A percentile compares a stretch with the other conserved stretches of the same genome.
These are phyloP conservation scores for Colletotrichum magnum DNA, from an alignment of 2,329 filamentous ascomycete genomes.

Conservation along the genomic window DNA sequence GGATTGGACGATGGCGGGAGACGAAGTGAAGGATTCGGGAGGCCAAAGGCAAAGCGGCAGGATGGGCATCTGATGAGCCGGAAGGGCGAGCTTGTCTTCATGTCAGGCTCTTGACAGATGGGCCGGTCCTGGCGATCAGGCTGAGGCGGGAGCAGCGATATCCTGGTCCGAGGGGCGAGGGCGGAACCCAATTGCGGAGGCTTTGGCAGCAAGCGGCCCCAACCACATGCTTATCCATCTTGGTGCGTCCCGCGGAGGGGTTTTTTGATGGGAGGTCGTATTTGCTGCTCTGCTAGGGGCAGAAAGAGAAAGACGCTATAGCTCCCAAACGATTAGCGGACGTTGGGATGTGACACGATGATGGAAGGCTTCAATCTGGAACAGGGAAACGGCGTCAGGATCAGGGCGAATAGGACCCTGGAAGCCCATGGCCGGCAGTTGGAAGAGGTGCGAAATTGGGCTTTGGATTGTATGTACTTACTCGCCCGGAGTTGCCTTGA, in stretches of 20 bases:
- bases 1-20: background rate
- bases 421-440: constrained; percentile 26
- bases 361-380: constrained; percentile 25
- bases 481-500: constrained; percentile 22
- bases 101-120: constrained; percentile 23
- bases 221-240: background rate
- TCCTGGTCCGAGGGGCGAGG: constrained; percentile 21
- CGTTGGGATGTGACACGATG: constrained; percentile 16
- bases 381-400: constrained; percentile 17
- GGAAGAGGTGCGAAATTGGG: constrained; percentile 14
- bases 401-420: constrained; percentile 6
- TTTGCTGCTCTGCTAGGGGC: no score
- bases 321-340: background rate
- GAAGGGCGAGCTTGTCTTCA: constrained; percentile 10
- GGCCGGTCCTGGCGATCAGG: constrained; percentile 36
- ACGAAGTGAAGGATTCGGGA: no score
- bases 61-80: constrained; percentile 17
- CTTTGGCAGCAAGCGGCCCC: constrained; percentile 23
- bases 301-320: background rate
- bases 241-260: background rate
- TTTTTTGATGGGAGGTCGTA: no score
- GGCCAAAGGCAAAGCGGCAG: background rate
- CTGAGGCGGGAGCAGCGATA: constrained; percentile 25
- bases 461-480: constrained; percentile 1
- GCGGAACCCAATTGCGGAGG: constrained; percentile 30